phyloP scores from a whole-genome alignment of 2,329 filamentous ascomycete species.

The Blastomyces gilchristii region DNA sequence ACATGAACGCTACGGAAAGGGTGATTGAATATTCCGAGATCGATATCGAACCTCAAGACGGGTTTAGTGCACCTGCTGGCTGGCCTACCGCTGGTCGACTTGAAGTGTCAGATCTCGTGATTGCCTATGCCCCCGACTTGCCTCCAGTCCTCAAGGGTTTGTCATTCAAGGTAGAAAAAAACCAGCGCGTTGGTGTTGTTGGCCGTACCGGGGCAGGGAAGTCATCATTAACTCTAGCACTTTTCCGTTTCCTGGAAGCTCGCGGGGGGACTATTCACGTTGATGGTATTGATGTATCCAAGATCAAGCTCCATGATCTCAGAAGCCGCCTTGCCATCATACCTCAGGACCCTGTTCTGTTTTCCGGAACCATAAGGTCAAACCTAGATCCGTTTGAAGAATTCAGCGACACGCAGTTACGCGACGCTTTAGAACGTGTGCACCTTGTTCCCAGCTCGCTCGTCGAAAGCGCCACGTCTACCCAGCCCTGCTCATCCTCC shows the following conservation, averaged over 20 bases:
- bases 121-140: constrained; percentile 60
- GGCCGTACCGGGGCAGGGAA: constrained; percentile 72
- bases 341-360: constrained; percentile 71
- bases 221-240: constrained; percentile 61
- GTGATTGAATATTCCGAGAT: constrained; percentile 65
- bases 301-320: constrained; percentile 58
- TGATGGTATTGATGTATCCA: constrained; percentile 65
- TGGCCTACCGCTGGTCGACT: constrained; percentile 68
- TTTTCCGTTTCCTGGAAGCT: constrained; percentile 69
- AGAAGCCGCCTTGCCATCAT: constrained; percentile 70
- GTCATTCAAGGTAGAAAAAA: constrained; percentile 54
- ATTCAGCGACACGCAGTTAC: constrained; percentile 57
- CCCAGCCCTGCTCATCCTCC: constrained; percentile 9
- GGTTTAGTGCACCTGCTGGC: constrained; percentile 52
- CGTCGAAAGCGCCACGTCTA: constrained; percentile 27
- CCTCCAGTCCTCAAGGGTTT: constrained; percentile 61
- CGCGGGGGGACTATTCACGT: constrained; percentile 56
- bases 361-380: constrained; percentile 64
- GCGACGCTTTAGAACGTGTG: constrained; percentile 59
- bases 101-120: constrained; percentile 62
- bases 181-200: constrained; percentile 64
- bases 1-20: constrained; percentile 69
- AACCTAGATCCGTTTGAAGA: constrained; percentile 70
- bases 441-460: constrained; percentile 48
- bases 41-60: constrained; percentile 55